Evolutionary conservation across 2,329 filamentous ascomycete species (phyloP).

Genomic region (Teratosphaeria nubilosa): DNA sequence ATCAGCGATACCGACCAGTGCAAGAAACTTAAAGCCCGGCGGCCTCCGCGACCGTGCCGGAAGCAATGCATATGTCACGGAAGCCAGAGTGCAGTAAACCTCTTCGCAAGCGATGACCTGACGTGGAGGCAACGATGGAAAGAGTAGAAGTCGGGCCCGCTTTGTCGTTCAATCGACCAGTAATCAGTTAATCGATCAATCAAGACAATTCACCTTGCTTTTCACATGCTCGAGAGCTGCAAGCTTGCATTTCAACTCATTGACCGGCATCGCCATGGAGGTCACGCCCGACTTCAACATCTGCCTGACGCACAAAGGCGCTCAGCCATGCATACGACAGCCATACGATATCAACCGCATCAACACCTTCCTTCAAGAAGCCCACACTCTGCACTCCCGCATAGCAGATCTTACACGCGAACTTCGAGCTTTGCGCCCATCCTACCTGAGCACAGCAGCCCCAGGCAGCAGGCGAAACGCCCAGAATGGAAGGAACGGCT

Average conservation of each 20-base stretch:
- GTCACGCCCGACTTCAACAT: constrained; percentile 61
- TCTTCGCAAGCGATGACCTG: too few relatives aligned
- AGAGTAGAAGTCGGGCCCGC: too few relatives aligned
- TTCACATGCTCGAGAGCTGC: background rate
- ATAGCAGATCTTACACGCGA: constrained; percentile 72
- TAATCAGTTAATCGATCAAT: too few relatives aligned
- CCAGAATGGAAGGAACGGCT: constrained; percentile 9
- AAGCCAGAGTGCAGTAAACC: background rate
- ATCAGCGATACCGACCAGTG: background rate
- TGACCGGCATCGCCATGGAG: constrained; percentile 32
- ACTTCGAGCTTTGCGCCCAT: constrained; percentile 71
- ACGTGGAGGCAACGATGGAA: too few relatives aligned
- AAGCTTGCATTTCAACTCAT: constrained; percentile 15
- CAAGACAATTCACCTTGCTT: background rate
- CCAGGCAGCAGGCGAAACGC: constrained; percentile 28
- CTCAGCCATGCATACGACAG: constrained; percentile 38
- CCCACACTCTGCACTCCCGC: constrained; percentile 86
- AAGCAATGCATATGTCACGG: background rate
- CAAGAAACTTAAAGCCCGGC: background rate
- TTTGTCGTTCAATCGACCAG: too few relatives aligned
- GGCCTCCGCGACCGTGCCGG: background rate
- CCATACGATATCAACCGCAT: constrained; percentile 38
- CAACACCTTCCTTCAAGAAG: constrained; percentile 86
- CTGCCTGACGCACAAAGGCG: constrained; percentile 49
- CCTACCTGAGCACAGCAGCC: constrained; percentile 77